phyloP scores from a whole-genome alignment of 73 alveolate genomes.

The Paramecium primaurelia region DNA sequence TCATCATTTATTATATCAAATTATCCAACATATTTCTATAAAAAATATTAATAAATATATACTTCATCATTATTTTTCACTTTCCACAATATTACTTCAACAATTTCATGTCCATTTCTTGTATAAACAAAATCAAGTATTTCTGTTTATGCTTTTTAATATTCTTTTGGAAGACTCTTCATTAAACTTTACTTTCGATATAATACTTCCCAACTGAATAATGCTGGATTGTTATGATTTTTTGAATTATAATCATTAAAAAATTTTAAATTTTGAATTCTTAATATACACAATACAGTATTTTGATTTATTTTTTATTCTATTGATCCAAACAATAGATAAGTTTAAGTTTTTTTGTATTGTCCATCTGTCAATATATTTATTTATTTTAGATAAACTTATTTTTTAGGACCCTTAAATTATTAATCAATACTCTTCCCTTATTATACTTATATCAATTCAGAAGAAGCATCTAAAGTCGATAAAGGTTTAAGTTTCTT shows the following conservation, averaged over 20 bases:
- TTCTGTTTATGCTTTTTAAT: not conserved
- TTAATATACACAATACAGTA: not conserved
- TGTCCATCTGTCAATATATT: not conserved
- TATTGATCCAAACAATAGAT: slow-evolving; percentile 11
- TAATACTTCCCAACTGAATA: slow-evolving; percentile 35
- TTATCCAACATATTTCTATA: slow-evolving; percentile 7
- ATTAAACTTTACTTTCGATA: not conserved
- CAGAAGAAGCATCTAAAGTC: not conserved
- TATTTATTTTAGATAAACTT: not conserved
- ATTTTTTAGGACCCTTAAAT: not conserved
- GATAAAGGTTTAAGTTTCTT: slow-evolving; percentile 1
- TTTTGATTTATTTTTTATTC: not conserved
- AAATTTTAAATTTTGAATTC: not conserved
- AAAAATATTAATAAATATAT: not conserved
- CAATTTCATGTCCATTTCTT: not conserved
- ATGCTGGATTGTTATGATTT: not conserved
- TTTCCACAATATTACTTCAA: not conserved
- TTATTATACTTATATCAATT: not conserved
- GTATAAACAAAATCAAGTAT: not conserved
- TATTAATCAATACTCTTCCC: not conserved
- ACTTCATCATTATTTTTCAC: slow-evolving; percentile 40
- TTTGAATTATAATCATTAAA: not conserved
- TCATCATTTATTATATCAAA: not conserved
- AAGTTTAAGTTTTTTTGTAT: not conserved
- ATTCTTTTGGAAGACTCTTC: slow-evolving; percentile 10